phyloP scores from a whole-genome alignment of 228 moss, liverwort and hornwort species.

The Sphagnum fallax region DNA sequence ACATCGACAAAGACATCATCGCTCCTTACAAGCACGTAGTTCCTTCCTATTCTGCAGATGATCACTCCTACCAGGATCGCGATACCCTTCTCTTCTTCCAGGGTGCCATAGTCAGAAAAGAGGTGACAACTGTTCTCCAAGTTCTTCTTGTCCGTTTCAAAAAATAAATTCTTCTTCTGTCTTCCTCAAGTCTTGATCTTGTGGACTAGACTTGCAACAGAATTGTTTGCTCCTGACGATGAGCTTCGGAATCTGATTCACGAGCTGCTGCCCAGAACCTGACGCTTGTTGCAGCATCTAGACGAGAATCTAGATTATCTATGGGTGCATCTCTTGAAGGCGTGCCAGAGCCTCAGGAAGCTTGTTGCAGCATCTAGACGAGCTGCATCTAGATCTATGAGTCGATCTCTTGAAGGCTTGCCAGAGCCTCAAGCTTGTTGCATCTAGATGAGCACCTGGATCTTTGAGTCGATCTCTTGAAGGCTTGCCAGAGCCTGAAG shows the following conservation, averaged over 20 bases:
- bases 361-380: background rate
- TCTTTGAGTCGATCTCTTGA: no score
- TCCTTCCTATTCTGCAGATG: slow-evolving; percentile 7
- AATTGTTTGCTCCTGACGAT: background rate
- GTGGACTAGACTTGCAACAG: background rate
- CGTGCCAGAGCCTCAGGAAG: background rate
- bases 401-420: no score
- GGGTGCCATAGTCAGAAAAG: slow-evolving; percentile 36
- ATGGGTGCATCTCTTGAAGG: background rate
- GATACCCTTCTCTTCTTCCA: slow-evolving; percentile 28
- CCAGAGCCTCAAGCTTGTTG: no score
- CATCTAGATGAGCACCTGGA: no score
- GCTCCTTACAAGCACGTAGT: slow-evolving; percentile 40
- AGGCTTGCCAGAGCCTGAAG: background rate
- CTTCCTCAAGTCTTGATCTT: background rate
- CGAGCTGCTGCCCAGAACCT: background rate
- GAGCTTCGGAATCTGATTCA: background rate
- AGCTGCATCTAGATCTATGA: no score
- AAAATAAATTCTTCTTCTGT: background rate
- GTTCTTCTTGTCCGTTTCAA: background rate
- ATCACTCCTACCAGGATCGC: slow-evolving; percentile 9
- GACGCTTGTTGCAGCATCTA: no score
- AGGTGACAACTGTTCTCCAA: slow-evolving; percentile 5
- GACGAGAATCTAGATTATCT: no score
- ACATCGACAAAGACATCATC: slow-evolving; percentile 29